Percentiles rank a stretch among this genome's conserved stretches.
These are phyloP conservation scores for Populus tomentosa DNA, from an alignment of 441 rosid species.

Conservation along the genomic window DNA sequence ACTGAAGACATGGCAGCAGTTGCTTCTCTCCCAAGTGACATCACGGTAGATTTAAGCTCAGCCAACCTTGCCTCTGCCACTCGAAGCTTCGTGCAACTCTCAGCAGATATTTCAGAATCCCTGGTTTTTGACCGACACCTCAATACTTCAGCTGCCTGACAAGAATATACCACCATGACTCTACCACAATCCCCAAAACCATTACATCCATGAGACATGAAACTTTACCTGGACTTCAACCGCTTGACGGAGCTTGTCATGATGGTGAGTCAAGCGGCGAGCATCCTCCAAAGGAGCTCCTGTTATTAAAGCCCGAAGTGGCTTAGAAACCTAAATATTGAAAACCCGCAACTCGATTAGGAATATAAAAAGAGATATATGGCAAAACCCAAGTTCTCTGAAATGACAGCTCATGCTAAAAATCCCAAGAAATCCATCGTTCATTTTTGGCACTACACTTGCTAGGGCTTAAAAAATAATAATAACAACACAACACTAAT, in stretches of 20 bases:
- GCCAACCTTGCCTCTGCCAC: constrained; percentile 64
- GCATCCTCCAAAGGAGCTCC: constrained; percentile 99
- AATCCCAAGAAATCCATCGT: not conserved
- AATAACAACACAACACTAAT: too few species aligned
- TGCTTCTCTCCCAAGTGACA: constrained; percentile 89
- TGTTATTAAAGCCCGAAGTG: constrained; percentile 55
- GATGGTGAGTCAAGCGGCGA: constrained; percentile 69
- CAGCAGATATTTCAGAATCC: constrained; percentile 74
- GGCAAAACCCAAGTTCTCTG: not conserved
- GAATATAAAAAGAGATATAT: constrained; percentile 13
- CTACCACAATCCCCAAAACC: not conserved
- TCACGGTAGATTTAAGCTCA: constrained; percentile 64
- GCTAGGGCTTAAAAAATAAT: not conserved
- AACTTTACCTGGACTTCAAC: constrained; percentile 79
- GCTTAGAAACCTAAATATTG: constrained; percentile 67
- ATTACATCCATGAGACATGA: constrained; percentile 4
- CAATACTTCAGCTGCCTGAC: constrained; percentile 74
- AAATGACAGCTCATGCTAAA: not conserved
- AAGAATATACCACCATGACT: constrained; percentile 2
- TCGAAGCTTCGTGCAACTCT: constrained; percentile 63
- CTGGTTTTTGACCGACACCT: constrained; percentile 67
- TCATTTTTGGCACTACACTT: not conserved
- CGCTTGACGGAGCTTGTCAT: constrained; percentile 84
- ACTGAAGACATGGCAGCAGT: constrained; percentile 83
- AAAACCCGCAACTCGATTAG: constrained; percentile 36